Base-by-base conservation (phyloP, 2,329 filamentous ascomycete species). In the Aspergillus sp. region DNA sequence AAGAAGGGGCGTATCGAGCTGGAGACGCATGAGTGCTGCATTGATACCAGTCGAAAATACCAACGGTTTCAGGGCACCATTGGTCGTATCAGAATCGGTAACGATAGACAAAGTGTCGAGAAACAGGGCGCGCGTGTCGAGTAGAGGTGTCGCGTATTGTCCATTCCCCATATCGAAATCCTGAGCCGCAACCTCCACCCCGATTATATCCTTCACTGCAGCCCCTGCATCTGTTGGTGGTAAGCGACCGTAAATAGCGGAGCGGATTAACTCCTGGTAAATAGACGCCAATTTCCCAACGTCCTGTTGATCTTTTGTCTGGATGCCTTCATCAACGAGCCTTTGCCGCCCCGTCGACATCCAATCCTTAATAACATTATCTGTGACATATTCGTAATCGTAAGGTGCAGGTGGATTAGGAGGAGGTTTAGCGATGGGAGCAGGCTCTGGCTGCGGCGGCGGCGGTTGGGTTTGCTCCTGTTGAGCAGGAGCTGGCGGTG, bases 251-350 rank as follows among this genome's bases (percentile, higher is more conserved):
- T 89, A 84, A 10, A 94, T 70, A 15, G 85, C 83, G 30, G 88
- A 83, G 52, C 85, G 83, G 32, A 93, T 80, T 33, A 96, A 79
- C 65, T 98, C 93, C 70, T 95, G 88, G 57, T 90, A 89, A 19
- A 95, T 73, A 12, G 79, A 79, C 25, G 84, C 83, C 33, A 95
- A 72, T 49, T 82, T 80, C 41, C 84, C 75, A 6, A 80, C 72
- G 60, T 94, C 84, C 55, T 86, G 81, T 54, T 85, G 79, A 32
- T 80, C 72, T 57, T 82, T 80, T 43, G 85, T 83, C 56, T 83
- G 75, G 39, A 78, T 66, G 20, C 84, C 86, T 57, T 81, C 76
- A 19, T 82, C 77, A 17, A 91, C 69, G 10, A 95, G 73, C 22
- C 81, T 79, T 52, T 84, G 76, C 48, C 83, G 84, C 25, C 86